These are phyloP conservation scores for Polyporus arcularius DNA, from an alignment of 768 basidiomycete genomes.

Conservation along the genomic window DNA sequence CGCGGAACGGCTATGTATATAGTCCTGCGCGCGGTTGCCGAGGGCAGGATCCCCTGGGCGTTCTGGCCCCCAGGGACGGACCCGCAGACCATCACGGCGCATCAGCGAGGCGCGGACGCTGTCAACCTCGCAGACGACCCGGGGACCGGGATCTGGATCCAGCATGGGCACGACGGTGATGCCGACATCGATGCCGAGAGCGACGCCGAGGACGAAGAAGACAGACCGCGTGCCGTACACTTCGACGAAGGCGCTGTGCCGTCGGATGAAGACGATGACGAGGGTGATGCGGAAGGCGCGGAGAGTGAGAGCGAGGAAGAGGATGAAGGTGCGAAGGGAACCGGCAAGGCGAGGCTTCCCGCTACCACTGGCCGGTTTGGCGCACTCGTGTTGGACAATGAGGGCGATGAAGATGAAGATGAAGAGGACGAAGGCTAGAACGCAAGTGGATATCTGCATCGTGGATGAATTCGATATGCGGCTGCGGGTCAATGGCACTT, in stretches of 20 bases:
- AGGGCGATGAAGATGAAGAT: constrained; percentile 27
- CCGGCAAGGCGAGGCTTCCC: not conserved
- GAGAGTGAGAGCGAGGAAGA: constrained; percentile 29
- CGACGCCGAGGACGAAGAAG: constrained; percentile 34
- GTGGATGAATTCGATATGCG: not conserved
- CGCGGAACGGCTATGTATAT: not conserved
- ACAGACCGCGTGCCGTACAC: not conserved
- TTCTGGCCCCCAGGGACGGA: constrained; percentile 72
- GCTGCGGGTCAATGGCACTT: no score
- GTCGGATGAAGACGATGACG: not conserved
- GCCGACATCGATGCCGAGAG: constrained; percentile 19
- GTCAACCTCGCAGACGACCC: not conserved
- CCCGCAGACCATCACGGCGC: constrained; percentile 28
- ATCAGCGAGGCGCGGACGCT: constrained; percentile 31
- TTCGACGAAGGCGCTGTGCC: not conserved
- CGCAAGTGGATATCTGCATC: not conserved
- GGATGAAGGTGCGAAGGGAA: constrained; percentile 23
- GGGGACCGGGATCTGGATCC: constrained; percentile 59
- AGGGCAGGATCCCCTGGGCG: constrained; percentile 80
- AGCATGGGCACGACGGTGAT: constrained; percentile 21
- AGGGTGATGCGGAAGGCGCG: not conserved
- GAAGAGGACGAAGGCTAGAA: constrained; percentile 1
- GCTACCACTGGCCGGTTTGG: constrained; percentile 34
- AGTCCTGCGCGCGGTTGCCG: constrained; percentile 85
- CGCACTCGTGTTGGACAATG: constrained; percentile 41